Evolutionary conservation across 129 eudicot genomes (phyloP), one percentile per base, ranked within the genome.

Genomic region (Heracleum sosnowskyi): DNA sequence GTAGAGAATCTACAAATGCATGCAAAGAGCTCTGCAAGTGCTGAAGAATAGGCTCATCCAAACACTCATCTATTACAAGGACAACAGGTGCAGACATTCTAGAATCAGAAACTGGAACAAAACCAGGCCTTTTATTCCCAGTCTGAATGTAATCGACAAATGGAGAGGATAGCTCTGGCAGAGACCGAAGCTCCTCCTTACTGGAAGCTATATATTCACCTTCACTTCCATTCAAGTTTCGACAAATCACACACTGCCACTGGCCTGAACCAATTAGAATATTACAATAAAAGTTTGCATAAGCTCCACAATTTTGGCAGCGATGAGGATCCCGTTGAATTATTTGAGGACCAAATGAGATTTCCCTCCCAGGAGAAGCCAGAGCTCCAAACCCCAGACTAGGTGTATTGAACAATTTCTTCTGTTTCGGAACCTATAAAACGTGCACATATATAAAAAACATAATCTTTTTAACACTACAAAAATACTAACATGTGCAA

Each of bases 181-280:
- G 88, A 76, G 82, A 92, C 29, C 85, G 84, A 79, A 95, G 97
- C 33, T 88, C 97, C 81, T 90, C 96, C 79, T 86, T 90, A 81
- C 87, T 90, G 47, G 92, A 66, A 45, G 99, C 96, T 31, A 92
- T 81, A 77, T 92, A 95, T 85, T 90, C 96, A 41, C 99, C 99
- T 80, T 95, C 96, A 79, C 96, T 90, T 42, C 95, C 96, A 77
- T 95, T 95, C 69, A 95, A 71, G 53, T 88, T 92, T 28, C 95
- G 83, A 79, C 99, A 95, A 81, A 95, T 84, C 24, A 92, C 90
- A 73, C 99, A 95, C 79, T 95, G 99, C 97, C 99, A 95, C 82
- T 95, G 97, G 37, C 99, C 99, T 70, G 99, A 95, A 64, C 93
- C 97, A 37, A 86, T 83, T 72, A 95, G 85, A 40, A 95, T 86